These are phyloP conservation scores for Pythium graminicola DNA, from an alignment of 352 stramenopile genomes.

Conservation along the genomic window DNA sequence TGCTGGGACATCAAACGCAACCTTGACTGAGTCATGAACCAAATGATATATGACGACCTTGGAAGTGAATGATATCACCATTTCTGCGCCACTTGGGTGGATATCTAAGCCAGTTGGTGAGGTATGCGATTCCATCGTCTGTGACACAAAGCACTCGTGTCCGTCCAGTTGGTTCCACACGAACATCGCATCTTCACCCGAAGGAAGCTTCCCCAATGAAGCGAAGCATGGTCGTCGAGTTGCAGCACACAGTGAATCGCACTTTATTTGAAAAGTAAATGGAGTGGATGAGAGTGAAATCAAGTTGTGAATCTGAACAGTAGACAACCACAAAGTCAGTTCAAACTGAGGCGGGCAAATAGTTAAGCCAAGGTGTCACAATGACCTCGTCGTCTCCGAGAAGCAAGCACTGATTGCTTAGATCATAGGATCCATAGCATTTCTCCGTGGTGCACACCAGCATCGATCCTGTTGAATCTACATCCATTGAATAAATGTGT, in stretches of 20 bases:
- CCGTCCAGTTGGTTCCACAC: slow-evolving; percentile 56
- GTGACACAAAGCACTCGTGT: slow-evolving; percentile 51
- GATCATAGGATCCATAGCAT: slow-evolving; percentile 57
- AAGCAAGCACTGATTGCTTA: slow-evolving; percentile 64
- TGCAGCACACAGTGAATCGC: slow-evolving; percentile 32
- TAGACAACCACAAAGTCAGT: background rate
- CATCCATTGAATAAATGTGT: slow-evolving; percentile 35
- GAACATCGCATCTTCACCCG: slow-evolving; percentile 39
- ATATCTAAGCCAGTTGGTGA: slow-evolving; percentile 44
- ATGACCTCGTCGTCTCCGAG: slow-evolving; percentile 53
- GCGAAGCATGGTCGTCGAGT: slow-evolving; percentile 44
- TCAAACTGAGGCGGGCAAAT: background rate
- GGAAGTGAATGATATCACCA: slow-evolving; percentile 41
- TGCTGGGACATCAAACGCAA: slow-evolving; percentile 54
- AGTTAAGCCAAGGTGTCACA: background rate
- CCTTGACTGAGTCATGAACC: slow-evolving; percentile 49
- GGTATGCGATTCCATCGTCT: slow-evolving; percentile 37
- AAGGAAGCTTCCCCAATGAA: slow-evolving; percentile 32
- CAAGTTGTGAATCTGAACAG: slow-evolving; percentile 32
- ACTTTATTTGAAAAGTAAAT: slow-evolving; percentile 29
- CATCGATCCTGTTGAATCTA: slow-evolving; percentile 41
- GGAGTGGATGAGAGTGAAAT: slow-evolving; percentile 41
- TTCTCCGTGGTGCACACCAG: slow-evolving; percentile 58
- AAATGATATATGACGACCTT: slow-evolving; percentile 61
- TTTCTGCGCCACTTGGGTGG: slow-evolving; percentile 46